A percentile compares a stretch with the other conserved stretches of the same genome.
phyloP scores from a whole-genome alignment of 1,284 basidiomycete genomes.

The Pseudozyma pruni region DNA sequence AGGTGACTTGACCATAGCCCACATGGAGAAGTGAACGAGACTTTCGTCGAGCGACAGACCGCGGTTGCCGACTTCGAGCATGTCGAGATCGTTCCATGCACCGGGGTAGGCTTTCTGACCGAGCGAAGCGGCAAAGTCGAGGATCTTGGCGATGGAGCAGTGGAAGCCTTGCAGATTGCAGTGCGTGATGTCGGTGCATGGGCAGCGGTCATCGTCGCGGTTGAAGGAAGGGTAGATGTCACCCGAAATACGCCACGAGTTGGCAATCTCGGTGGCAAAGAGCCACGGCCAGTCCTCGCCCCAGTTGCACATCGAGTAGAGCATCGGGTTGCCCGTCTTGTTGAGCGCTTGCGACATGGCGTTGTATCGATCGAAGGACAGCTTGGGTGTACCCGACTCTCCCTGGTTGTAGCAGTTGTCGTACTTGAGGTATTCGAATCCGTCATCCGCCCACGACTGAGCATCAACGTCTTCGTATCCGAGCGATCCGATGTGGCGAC shows the following conservation, averaged over 20 bases:
- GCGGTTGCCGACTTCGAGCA: slow-evolving; percentile 49
- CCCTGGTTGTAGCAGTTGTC: slow-evolving; percentile 69
- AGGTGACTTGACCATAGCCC: slow-evolving; percentile 63
- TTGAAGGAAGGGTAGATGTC: slow-evolving; percentile 36
- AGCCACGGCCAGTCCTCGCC: slow-evolving; percentile 41
- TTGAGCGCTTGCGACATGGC: slow-evolving; percentile 73
- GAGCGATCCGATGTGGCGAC: slow-evolving; percentile 70
- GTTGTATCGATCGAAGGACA: slow-evolving; percentile 66
- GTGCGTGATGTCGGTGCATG: slow-evolving; percentile 24
- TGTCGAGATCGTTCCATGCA: slow-evolving; percentile 63
- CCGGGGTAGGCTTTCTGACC: slow-evolving; percentile 54
- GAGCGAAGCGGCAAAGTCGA: slow-evolving; percentile 29
- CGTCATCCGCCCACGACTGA: slow-evolving; percentile 41
- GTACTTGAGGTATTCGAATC: slow-evolving; percentile 68
- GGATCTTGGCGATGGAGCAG: slow-evolving; percentile 29
- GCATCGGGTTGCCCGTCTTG: slow-evolving; percentile 62
- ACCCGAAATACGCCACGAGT: slow-evolving; percentile 70
- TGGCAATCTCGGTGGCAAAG: slow-evolving; percentile 68
- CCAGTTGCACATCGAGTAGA: slow-evolving; percentile 40
- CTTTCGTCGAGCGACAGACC: slow-evolving; percentile 50
- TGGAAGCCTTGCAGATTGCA: slow-evolving; percentile 35
- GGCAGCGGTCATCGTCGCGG: slow-evolving; percentile 27
- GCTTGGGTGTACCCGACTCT: slow-evolving; percentile 14
- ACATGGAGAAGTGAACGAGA: slow-evolving; percentile 60
- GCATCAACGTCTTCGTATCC: slow-evolving; percentile 72